Percentiles rank a stretch among this genome's conserved stretches.
Evolutionary conservation across 2,329 filamentous ascomycete species (phyloP).

Genomic region (Beauveria varroae): DNA sequence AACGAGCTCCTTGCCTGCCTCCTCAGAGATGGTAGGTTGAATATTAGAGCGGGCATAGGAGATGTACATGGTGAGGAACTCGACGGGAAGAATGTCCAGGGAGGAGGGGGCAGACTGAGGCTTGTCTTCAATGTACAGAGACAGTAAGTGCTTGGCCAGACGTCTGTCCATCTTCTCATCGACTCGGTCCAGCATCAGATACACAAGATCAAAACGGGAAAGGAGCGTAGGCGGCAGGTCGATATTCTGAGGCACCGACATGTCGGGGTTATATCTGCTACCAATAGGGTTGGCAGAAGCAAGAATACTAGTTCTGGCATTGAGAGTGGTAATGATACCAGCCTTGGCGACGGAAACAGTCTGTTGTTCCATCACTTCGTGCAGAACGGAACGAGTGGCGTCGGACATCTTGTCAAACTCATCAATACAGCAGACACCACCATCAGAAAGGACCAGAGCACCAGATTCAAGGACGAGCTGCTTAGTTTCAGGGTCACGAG

Average conservation of each 20-base stretch:
- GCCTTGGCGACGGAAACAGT: conserved; percentile 82
- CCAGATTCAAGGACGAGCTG: conserved; percentile 76
- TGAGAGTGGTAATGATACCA: conserved; percentile 93
- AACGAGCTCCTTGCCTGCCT: conserved; percentile 77
- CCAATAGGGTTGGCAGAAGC: conserved; percentile 97
- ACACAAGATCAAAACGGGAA: conserved; percentile 94
- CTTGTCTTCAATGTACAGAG: conserved; percentile 93
- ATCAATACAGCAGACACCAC: conserved; percentile 77
- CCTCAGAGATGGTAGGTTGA: conserved; percentile 72
- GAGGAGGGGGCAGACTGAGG: conserved; percentile 72
- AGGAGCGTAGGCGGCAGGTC: conserved; percentile 91
- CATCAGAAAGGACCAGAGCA: conserved; percentile 70
- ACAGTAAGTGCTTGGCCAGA: conserved; percentile 84
- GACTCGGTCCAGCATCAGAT: conserved; percentile 88
- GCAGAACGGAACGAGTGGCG: conserved; percentile 67
- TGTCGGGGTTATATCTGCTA: conserved; percentile 91
- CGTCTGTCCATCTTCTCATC: conserved; percentile 86
- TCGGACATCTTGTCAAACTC: conserved; percentile 87
- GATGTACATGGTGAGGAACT: conserved; percentile 94
- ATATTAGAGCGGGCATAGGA: conserved; percentile 86
- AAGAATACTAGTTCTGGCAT: conserved; percentile 89
- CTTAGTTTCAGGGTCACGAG: conserved; percentile 70
- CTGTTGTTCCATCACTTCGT: conserved; percentile 86
- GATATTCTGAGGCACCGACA: conserved; percentile 96
- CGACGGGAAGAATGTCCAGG: conserved; percentile 79